These are phyloP conservation scores for Talaromyces borbonicus DNA, from an alignment of 495 filamentous ascomycete species.

Conservation along the genomic window DNA sequence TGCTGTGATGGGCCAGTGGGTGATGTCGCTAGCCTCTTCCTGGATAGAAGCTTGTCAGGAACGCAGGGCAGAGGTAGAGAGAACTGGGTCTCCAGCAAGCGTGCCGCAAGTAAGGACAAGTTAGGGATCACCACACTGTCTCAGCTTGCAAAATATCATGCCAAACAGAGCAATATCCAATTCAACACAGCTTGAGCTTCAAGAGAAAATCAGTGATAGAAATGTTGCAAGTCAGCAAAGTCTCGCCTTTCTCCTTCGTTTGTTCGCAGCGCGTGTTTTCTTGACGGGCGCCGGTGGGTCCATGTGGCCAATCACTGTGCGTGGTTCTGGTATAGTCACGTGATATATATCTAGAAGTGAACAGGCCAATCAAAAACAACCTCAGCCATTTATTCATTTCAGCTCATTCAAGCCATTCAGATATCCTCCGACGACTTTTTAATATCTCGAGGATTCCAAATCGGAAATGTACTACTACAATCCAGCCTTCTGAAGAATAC, in stretches of 20 bases:
- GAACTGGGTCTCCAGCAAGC: too few species aligned
- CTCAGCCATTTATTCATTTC: too few species aligned
- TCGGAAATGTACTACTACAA: too few species aligned
- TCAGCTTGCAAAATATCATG: neutral
- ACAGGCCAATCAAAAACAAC: neutral
- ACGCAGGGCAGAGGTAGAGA: neutral
- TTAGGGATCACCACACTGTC: neutral
- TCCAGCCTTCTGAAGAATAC: too few species aligned
- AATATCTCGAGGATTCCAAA: too few species aligned
- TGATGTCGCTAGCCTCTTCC: slow-evolving; percentile 4
- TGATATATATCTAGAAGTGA: neutral
- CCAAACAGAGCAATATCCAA: neutral
- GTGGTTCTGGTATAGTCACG: neutral
- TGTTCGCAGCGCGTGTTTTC: slow-evolving; percentile 2
- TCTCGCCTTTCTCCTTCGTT: neutral
- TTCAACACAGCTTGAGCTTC: neutral
- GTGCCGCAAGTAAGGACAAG: neutral
- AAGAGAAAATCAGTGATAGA: neutral
- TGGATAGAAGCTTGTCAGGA: slow-evolving; percentile 6
- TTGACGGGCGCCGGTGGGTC: neutral
- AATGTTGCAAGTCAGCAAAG: neutral
- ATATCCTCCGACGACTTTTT: too few species aligned
- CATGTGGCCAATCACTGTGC: neutral
- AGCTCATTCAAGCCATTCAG: too few species aligned
- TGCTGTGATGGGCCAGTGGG: neutral